Conservation (phyloP, 2,329 filamentous ascomycete species). For the Penicillium digitatum region DNA sequence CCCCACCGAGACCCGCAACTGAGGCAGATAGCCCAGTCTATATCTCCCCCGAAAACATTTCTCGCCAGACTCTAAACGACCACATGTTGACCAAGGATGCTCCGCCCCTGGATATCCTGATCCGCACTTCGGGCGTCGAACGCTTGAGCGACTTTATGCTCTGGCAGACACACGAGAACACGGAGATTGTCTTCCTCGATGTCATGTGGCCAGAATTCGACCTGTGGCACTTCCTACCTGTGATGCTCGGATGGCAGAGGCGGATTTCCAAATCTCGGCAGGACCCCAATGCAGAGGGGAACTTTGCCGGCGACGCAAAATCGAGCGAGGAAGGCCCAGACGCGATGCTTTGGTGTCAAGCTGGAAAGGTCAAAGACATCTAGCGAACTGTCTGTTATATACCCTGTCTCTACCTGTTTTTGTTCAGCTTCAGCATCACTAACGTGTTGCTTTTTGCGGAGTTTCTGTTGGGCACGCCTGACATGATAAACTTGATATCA, state of each 20-base stretch:
- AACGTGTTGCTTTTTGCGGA: constrained; percentile 17
- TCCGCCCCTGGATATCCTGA: constrained; percentile 83
- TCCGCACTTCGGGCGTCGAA: constrained; percentile 89
- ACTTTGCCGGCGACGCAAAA: constrained; percentile 53
- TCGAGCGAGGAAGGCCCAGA: constrained; percentile 27
- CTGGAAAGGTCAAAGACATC: constrained; percentile 31
- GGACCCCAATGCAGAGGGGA: constrained; percentile 55
- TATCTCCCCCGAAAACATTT: constrained; percentile 84
- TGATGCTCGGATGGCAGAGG: constrained; percentile 85
- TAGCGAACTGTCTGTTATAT: constrained; percentile 18
- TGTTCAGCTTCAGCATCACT: constrained; percentile 20
- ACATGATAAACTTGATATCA: constrained; percentile 10
- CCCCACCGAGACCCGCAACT: constrained; percentile 29
- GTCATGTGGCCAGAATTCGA: constrained; percentile 96
- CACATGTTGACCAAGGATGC: constrained; percentile 85
- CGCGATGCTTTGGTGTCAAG: constrained; percentile 14
- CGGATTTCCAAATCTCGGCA: constrained; percentile 60
- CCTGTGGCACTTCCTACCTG: constrained; percentile 86
- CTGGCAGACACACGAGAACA: constrained; percentile 93
- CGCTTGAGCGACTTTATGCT: constrained; percentile 96
- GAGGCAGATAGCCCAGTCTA: constrained; percentile 38
- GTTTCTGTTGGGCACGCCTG: constrained; percentile 4
- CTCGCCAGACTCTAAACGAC: constrained; percentile 70
- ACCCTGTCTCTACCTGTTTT: constrained; percentile 5
- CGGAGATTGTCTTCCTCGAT: constrained; percentile 86